Conservation (phyloP, 225 moss, liverwort and hornwort genomes). For the Rhytidiadelphus loreus region DNA sequence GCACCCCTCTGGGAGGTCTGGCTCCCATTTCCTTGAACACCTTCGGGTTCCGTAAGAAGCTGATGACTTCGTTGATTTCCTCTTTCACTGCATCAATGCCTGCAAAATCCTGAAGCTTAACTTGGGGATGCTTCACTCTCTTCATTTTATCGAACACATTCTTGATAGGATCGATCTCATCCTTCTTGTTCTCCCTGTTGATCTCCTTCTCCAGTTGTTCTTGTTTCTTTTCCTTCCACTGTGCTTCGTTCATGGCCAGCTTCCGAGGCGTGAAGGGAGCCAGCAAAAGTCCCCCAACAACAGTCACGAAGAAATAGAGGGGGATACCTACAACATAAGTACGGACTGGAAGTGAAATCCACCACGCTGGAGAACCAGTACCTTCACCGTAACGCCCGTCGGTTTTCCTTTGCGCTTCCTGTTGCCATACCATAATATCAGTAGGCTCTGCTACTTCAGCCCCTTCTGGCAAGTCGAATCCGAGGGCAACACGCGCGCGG, state of each 20-base stretch:
- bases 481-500: slow-evolving; percentile 49
- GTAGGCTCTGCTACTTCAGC: slow-evolving; percentile 98
- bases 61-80: slow-evolving; percentile 87
- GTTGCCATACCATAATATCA: slow-evolving; percentile 92
- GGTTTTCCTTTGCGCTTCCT: slow-evolving; percentile 93
- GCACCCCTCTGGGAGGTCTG: slow-evolving; percentile 88
- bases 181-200: slow-evolving; percentile 64
- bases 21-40: slow-evolving; percentile 93
- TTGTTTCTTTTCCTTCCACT: slow-evolving; percentile 89
- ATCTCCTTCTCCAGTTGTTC: slow-evolving; percentile 83
- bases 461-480: slow-evolving; percentile 89
- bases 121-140: slow-evolving; percentile 89
- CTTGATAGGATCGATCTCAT: slow-evolving; percentile 81
- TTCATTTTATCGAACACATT: slow-evolving; percentile 98
- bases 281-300: slow-evolving; percentile 42
- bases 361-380: slow-evolving; percentile 93
- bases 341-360: slow-evolving; percentile 90
- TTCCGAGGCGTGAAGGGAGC: slow-evolving; percentile 60
- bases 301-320: slow-evolving; percentile 50
- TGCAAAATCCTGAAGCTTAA: slow-evolving; percentile 83
- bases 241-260: slow-evolving; percentile 59
- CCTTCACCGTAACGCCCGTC: slow-evolving; percentile 94
- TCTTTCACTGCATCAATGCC: slow-evolving; percentile 95
- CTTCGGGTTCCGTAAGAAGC: slow-evolving; percentile 80
- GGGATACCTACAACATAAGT: slow-evolving; percentile 75